Base-by-base conservation (phyloP, 1,139 yeast species). In the Eremothecium sinecaudum region DNA sequence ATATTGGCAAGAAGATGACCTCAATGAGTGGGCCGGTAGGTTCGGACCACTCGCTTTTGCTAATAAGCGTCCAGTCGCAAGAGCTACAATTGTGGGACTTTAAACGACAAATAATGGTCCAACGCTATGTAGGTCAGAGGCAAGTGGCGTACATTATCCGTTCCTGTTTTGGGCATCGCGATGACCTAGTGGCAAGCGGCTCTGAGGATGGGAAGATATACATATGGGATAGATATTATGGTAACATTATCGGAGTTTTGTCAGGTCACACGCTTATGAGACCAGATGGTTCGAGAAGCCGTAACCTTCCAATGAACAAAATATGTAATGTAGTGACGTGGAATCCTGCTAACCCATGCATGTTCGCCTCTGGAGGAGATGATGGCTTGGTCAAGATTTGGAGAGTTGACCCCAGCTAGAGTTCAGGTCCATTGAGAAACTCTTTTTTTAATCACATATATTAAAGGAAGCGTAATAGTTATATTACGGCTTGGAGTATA, bases 281-380 rank as follows among this genome's bases (percentile, higher is more conserved):
- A 14, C 20, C 37, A 5, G 33, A 25, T 19, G 15, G 18, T 20
- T n/a, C 28, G 24, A 8, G 24, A 23, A 17, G 32, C 32, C 41
- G n/a, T 30, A 27, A 27, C 30, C 36, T 9, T 9, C 33, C 45
- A 4, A 36, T 41, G 24, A 50, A 53, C 3, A 51, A 50, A 28
- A 53, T 53, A 29, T 55, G 60, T 35, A 55, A 55, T 38, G 49
- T 50, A 13, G 92, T 86, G 4, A 75, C 78, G 39, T 86, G 94
- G 93, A 75, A 77, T 37, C 71, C 69, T 31, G 59, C 38, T 24
- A 55, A 51, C 38, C 74, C 75, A 18, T 61, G 66, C 27, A 57
- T 77, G 52, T 76, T 86, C 72, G 86, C 83, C 17, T 78, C 92
- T 21, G 92, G 86, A 12, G 83, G 93, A 12, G 96, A 86, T 56